Conservation (phyloP, 1,284 basidiomycete species). For the Irpex sp. region DNA sequence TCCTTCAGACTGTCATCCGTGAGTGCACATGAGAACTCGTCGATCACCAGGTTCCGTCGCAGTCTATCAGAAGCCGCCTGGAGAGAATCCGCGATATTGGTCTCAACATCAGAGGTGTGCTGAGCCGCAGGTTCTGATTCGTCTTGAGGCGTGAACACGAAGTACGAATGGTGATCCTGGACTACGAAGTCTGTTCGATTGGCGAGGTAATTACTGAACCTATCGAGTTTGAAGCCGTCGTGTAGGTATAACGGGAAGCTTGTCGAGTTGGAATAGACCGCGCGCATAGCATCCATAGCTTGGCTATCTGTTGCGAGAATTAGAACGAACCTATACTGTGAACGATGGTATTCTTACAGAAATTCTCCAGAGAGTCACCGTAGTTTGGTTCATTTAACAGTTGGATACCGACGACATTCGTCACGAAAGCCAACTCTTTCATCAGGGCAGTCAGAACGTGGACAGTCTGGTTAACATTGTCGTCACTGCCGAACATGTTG, state of each 20-base stretch:
- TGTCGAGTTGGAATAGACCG: conserved; percentile 40
- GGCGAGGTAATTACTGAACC: conserved; percentile 53
- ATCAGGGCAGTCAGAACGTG: conserved; percentile 55
- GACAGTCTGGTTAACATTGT: conserved; percentile 58
- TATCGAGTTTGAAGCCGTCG: conserved; percentile 65
- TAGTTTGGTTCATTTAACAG: conserved; percentile 73
- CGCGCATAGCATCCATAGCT: conserved; percentile 55
- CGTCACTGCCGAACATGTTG: conserved; percentile 48
- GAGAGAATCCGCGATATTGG: conserved; percentile 39
- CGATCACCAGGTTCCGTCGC: conserved; percentile 64
- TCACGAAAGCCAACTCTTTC: conserved; percentile 53
- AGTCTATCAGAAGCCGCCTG: conserved; percentile 34
- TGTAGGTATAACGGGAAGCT: conserved; percentile 71
- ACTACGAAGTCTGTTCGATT: conserved; percentile 67
- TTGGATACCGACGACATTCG: conserved; percentile 76
- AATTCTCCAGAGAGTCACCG: conserved; percentile 41
- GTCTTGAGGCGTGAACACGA: conserved; percentile 57
- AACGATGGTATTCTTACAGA: conserved; percentile 41
- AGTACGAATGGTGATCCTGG: conserved; percentile 76
- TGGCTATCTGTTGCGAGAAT: conserved; percentile 36
- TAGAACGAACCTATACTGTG: background rate
- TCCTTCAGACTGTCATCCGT: conserved; percentile 50
- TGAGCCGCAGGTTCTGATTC: conserved; percentile 41
- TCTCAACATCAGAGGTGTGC: conserved; percentile 47
- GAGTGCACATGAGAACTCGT: conserved; percentile 73